Conservation (phyloP, 129 eudicot species). For the Glebionis coronaria region DNA sequence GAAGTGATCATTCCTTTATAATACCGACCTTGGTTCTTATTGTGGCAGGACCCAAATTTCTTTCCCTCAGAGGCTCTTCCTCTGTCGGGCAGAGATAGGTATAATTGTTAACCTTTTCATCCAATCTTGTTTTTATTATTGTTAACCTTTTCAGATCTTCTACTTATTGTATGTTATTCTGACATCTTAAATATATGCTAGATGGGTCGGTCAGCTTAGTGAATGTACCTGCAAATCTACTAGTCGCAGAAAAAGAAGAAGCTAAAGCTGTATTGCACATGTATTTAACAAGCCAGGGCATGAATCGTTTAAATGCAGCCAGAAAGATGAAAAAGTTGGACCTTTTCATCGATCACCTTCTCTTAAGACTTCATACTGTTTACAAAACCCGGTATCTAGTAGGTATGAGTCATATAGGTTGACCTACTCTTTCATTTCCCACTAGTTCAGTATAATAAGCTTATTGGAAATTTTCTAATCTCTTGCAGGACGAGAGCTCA, state of each 20-base stretch:
- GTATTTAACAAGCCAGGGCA: conserved; percentile 81
- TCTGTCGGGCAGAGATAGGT: conserved; percentile 53
- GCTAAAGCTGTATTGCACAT: conserved; percentile 90
- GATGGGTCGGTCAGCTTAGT: conserved; percentile 65
- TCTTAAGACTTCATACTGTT: conserved; percentile 74
- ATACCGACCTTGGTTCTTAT: conserved; percentile 21
- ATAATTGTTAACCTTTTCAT: neutral
- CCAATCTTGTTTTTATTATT: conserved; percentile 7
- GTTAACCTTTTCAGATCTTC: neutral
- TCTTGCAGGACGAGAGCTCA: conserved; percentile 81
- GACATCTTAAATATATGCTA: conserved; percentile 34
- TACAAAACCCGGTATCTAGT: conserved; percentile 85
- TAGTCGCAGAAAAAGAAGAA: conserved; percentile 88
- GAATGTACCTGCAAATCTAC: conserved; percentile 59
- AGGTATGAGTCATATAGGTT: conserved; percentile 57
- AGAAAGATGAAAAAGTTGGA: conserved; percentile 84
- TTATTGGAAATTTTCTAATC: neutral
- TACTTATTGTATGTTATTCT: conserved; percentile 22
- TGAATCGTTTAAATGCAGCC: conserved; percentile 61
- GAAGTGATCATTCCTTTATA: conserved; percentile 15
- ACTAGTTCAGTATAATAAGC: neutral
- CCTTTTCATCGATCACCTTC: conserved; percentile 79
- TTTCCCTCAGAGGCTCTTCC: conserved; percentile 53
- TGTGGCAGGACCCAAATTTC: conserved; percentile 47
- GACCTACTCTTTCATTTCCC: neutral